Conservation (phyloP, 1,284 basidiomycete genomes). For the Cryptococcus sp. region DNA sequence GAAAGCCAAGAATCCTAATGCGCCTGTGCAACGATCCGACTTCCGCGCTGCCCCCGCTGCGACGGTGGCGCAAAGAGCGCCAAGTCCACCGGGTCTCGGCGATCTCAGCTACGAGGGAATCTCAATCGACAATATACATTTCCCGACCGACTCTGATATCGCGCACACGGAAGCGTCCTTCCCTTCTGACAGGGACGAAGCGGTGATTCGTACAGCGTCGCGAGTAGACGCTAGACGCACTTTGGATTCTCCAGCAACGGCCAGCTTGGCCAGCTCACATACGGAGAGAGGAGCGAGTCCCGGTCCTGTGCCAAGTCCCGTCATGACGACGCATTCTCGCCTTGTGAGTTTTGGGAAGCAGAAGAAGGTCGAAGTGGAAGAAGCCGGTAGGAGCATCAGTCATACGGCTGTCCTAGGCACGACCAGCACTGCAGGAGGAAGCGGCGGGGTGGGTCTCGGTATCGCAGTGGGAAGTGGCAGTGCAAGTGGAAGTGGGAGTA, state of each 20-base stretch:
- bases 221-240: conserved; percentile 39
- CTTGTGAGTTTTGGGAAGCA: conserved; percentile 73
- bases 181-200: conserved; percentile 14
- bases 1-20: not conserved
- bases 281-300: conserved; percentile 15
- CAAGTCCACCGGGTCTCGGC: not conserved
- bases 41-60: conserved; percentile 19
- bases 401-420: conserved; percentile 63
- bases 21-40: conserved; percentile 22
- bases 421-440: conserved; percentile 8
- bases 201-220: conserved; percentile 33
- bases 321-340: conserved; percentile 42
- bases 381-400: conserved; percentile 60
- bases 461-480: not conserved
- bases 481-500: conserved; percentile 2
- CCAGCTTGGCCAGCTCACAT: conserved; percentile 16
- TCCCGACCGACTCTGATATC: conserved; percentile 37
- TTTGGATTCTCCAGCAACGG: conserved; percentile 21
- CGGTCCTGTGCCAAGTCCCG: conserved; percentile 10
- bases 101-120: conserved; percentile 18
- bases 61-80: not conserved
- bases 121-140: conserved; percentile 38
- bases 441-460: conserved; percentile 10
- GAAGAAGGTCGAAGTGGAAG: conserved; percentile 62
- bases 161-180: conserved; percentile 26